Base-by-base conservation (phyloP, 495 filamentous ascomycete species). In the Penicillium verhagenii region DNA sequence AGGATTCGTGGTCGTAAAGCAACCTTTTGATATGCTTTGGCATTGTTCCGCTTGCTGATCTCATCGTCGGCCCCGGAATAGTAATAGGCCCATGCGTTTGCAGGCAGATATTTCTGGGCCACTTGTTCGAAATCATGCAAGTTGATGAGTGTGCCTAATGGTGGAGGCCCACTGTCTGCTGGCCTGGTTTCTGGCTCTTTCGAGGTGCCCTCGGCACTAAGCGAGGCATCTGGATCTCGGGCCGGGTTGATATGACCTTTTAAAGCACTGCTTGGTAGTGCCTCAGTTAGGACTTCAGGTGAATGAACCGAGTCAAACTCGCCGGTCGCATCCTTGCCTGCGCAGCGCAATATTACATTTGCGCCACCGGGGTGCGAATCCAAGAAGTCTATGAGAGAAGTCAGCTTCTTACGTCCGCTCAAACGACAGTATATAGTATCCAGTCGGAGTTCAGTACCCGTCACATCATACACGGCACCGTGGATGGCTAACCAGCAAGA, bases 31-130 rank as follows among this genome's bases (percentile, higher is more conserved):
- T 83, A 96, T 18, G 88, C 88, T 3, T 82, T 79, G 70, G 87
- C 85, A 68, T 92, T 94, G 63, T 92, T 87, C 50, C 86, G 80
- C 70, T 92, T 77, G 4, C 89, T 93, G 72, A 94, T 91, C 72
- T 95, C 90, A 59, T 95, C 91, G 60, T 95, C 91, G 0, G 90
- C 89, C 6, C 85, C 90, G 52, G 86, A 89, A 4, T 83, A 86
- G 66, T 94, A 95, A 67, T 93, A 95, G 6, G 84, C 90, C 90
- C 90, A 95, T 18, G 90, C 87, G 58, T 89, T 90, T 2, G 74
- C 67, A 3, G 79, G 68, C 11, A 88, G 71, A 42, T 73, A 73
- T 8, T 64, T 60, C 11, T 76, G 60, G 4, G 88, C 86, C 1
- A 82, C 77, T 43, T 66, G 26, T 59, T 83, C 79, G 66, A 91